A percentile compares a stretch with the other conserved stretches of the same genome.
These are phyloP conservation scores for Tetraselmis striata DNA, from an alignment of 139 green algal species.

Conservation along the genomic window DNA sequence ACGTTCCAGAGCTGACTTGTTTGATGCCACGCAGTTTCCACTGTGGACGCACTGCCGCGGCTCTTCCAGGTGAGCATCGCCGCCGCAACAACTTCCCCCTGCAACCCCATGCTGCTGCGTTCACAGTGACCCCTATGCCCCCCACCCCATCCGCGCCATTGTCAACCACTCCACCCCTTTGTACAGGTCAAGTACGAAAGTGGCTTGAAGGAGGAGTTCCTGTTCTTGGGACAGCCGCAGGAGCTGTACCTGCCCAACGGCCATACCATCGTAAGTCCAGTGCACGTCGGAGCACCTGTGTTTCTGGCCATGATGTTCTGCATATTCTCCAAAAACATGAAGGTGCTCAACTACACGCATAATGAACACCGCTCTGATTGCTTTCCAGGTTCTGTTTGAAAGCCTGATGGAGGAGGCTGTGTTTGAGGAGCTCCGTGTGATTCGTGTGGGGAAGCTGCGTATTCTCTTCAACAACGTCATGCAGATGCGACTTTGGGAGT, in stretches of 20 bases:
- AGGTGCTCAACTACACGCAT: too few species aligned
- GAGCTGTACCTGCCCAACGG: constrained; percentile 22
- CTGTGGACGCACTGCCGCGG: constrained; percentile 33
- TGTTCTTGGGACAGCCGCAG: constrained; percentile 30
- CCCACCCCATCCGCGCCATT: too few species aligned
- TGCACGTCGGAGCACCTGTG: not conserved
- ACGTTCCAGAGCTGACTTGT: too few species aligned
- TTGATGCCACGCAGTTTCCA: constrained; percentile 31
- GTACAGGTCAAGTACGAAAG: constrained; percentile 47
- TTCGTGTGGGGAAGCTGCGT: constrained; percentile 11
- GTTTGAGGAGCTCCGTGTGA: constrained; percentile 36
- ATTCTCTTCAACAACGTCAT: constrained; percentile 7
- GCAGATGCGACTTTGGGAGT: constrained; percentile 39
- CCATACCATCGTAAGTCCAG: not conserved
- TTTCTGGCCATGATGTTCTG: not conserved
- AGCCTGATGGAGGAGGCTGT: constrained; percentile 31
- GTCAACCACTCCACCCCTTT: too few species aligned
- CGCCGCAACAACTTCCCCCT: not conserved
- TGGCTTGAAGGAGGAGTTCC: constrained; percentile 34
- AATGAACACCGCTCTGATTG: too few species aligned
- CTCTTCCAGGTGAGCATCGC: constrained; percentile 19
- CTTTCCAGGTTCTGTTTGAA: constrained; percentile 24
- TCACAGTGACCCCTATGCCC: too few species aligned
- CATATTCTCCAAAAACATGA: too few species aligned
- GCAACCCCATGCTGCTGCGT: too few species aligned